Evolutionary conservation across 75 land plant genomes (phyloP).

Genomic region (Picea glauca): DNA sequence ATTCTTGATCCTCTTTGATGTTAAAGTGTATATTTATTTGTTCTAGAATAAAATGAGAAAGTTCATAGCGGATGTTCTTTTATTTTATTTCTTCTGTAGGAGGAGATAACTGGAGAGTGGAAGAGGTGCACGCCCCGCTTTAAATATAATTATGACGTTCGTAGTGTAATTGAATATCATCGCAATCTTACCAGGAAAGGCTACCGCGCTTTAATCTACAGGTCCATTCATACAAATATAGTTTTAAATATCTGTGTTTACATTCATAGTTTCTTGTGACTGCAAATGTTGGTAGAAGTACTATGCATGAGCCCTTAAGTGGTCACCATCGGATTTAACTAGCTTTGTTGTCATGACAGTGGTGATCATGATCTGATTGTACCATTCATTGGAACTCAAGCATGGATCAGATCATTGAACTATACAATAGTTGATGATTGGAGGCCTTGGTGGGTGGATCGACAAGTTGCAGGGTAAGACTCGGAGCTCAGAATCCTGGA

Average conservation of each 20-base stretch:
- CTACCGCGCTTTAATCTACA: constrained; percentile 67
- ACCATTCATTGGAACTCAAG: constrained; percentile 56
- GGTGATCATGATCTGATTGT: constrained; percentile 75
- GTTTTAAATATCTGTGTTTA: background rate
- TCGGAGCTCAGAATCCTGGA: too few species aligned
- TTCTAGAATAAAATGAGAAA: too few species aligned
- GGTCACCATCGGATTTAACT: background rate
- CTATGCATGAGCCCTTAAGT: background rate
- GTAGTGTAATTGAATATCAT: constrained; percentile 49
- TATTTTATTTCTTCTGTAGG: constrained; percentile 9
- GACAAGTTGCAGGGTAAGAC: constrained; percentile 71
- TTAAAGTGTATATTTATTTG: too few species aligned
- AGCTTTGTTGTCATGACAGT: constrained; percentile 21
- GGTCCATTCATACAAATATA: constrained; percentile 27
- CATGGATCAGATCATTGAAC: constrained; percentile 64
- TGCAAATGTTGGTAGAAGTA: background rate
- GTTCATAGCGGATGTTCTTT: too few species aligned
- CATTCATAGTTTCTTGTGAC: constrained; percentile 24
- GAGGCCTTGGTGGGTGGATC: constrained; percentile 53
- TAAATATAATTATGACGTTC: constrained; percentile 33
- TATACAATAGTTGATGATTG: constrained; percentile 49
- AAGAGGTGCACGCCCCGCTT: constrained; percentile 40
- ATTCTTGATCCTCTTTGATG: too few species aligned
- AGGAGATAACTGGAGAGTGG: constrained; percentile 41
- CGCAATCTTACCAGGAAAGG: constrained; percentile 34